A percentile compares a stretch with the other conserved stretches of the same genome.
phyloP scores from a whole-genome alignment of 768 basidiomycete genomes.

The Boletus fagicola region DNA sequence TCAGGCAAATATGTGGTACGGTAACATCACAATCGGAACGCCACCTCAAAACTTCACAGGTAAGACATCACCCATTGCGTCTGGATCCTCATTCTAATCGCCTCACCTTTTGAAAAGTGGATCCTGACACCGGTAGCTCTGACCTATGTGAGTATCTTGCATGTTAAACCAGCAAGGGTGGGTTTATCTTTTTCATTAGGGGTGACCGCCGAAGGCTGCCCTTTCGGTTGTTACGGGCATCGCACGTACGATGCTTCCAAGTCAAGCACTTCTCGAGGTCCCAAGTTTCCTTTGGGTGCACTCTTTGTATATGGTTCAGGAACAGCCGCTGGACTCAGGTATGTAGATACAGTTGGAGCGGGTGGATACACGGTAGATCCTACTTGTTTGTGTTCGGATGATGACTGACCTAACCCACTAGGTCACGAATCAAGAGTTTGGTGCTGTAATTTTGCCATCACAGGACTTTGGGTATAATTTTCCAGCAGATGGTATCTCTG shows the following conservation, averaged over 20 bases:
- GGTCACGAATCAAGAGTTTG: slow-evolving; percentile 36
- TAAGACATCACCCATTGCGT: slow-evolving; percentile 10
- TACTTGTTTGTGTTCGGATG: background rate
- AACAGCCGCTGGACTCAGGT: slow-evolving; percentile 29
- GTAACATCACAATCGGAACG: slow-evolving; percentile 44
- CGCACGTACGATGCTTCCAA: slow-evolving; percentile 22
- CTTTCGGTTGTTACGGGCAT: slow-evolving; percentile 27
- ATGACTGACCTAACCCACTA: slow-evolving; percentile 7
- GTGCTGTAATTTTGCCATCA: background rate
- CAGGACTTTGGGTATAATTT: background rate
- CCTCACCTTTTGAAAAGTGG: slow-evolving; percentile 30
- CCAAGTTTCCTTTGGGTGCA: slow-evolving; percentile 17
- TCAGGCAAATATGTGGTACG: slow-evolving; percentile 38
- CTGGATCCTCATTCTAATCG: background rate
- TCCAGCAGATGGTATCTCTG: slow-evolving; percentile 39
- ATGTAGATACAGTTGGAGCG: slow-evolving; percentile 37
- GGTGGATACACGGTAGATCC: slow-evolving; percentile 31
- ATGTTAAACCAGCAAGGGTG: background rate
- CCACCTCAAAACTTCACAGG: slow-evolving; percentile 41
- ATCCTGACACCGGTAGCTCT: slow-evolving; percentile 51
- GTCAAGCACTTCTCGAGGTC: slow-evolving; percentile 27
- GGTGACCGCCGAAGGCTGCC: slow-evolving; percentile 29
- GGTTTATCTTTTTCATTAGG: slow-evolving; percentile 25
- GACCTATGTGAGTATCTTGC: slow-evolving; percentile 34
- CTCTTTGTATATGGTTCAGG: slow-evolving; percentile 41